A percentile compares a stretch with the other conserved stretches of the same genome.
Conservation (phyloP, 225 moss, liverwort and hornwort species). For the Bryum argenteum region DNA sequence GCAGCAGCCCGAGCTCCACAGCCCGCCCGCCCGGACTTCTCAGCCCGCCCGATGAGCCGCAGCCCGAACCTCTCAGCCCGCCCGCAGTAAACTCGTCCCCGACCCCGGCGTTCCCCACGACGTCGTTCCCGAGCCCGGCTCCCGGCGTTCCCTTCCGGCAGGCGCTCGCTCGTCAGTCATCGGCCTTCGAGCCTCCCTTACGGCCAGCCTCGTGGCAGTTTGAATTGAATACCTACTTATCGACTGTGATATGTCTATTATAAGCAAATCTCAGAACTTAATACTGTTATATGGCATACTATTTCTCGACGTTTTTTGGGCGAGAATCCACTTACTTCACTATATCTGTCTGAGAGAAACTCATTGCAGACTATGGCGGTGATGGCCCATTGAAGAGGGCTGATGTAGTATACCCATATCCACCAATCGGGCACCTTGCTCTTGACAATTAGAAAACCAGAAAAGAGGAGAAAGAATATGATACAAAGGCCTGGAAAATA, state of each 20-base stretch:
- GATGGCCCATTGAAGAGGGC: constrained; percentile 89
- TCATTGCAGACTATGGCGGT: constrained; percentile 81
- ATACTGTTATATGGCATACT: background rate
- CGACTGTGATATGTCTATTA: constrained; percentile 3
- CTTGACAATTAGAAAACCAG: constrained; percentile 75
- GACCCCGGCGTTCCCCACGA: too few species aligned
- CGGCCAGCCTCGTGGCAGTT: too few species aligned
- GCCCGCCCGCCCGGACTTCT: too few species aligned
- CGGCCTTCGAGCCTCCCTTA: too few species aligned
- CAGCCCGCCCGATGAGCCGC: too few species aligned
- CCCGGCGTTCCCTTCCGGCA: too few species aligned
- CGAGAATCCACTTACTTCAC: constrained; percentile 55
- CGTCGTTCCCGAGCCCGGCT: too few species aligned
- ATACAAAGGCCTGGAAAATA: constrained; percentile 65
- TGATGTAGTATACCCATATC: constrained; percentile 87
- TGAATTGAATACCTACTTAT: background rate
- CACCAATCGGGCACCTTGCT: constrained; percentile 87
- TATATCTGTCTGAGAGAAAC: constrained; percentile 74
- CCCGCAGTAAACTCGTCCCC: too few species aligned
- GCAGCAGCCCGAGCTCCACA: too few species aligned
- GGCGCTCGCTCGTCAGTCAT: too few species aligned
- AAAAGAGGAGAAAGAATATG: constrained; percentile 73
- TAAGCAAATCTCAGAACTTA: constrained; percentile 1
- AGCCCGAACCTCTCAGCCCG: too few species aligned
- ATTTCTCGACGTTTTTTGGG: background rate